A percentile compares a stretch with the other conserved stretches of the same genome.
These are phyloP conservation scores for Beauveria sp. DNA, from an alignment of 2,329 filamentous ascomycete species.

Conservation along the genomic window DNA sequence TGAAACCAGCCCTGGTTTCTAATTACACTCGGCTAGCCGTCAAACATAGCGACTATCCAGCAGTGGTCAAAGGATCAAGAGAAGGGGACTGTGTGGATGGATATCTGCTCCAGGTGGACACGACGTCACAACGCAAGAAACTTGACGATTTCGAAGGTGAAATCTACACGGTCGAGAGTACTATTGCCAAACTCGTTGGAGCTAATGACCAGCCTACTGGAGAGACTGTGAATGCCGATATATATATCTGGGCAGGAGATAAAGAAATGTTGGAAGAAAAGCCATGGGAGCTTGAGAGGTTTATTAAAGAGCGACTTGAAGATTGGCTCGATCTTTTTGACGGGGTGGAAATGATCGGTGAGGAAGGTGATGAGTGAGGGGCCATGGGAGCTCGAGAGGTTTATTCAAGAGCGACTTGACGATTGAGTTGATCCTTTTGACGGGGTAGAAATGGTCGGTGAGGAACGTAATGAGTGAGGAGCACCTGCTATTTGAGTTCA, in stretches of 20 bases:
- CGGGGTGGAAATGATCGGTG: conserved; percentile 15
- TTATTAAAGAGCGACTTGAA: conserved; percentile 19
- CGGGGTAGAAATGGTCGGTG: too few species aligned
- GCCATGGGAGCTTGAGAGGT: conserved; percentile 20
- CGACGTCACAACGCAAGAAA: conserved; percentile 21
- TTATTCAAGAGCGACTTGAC: too few species aligned
- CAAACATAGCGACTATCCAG: conserved; percentile 20
- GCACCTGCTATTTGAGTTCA: too few species aligned
- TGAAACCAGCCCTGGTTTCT: conserved; percentile 5
- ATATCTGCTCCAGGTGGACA: conserved; percentile 18
- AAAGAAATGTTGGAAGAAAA: conserved; percentile 11
- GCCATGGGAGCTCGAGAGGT: too few species aligned
- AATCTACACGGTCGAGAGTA: conserved; percentile 14
- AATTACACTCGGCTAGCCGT: conserved; percentile 16
- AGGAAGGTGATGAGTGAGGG: background rate
- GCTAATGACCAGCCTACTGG: background rate
- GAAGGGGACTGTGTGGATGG: conserved; percentile 17
- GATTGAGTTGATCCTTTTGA: too few species aligned
- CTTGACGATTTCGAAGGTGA: conserved; percentile 28
- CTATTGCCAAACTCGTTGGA: conserved; percentile 11
- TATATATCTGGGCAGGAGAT: conserved; percentile 25
- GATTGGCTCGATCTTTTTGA: conserved; percentile 23
- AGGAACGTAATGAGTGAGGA: too few species aligned
- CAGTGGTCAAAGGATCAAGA: conserved; percentile 13
- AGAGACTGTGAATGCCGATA: conserved; percentile 19